Percentiles rank a stretch among this genome's conserved stretches.
These are phyloP conservation scores for Puccinia coronata DNA, from an alignment of 1,284 basidiomycete genomes.

Conservation along the genomic window DNA sequence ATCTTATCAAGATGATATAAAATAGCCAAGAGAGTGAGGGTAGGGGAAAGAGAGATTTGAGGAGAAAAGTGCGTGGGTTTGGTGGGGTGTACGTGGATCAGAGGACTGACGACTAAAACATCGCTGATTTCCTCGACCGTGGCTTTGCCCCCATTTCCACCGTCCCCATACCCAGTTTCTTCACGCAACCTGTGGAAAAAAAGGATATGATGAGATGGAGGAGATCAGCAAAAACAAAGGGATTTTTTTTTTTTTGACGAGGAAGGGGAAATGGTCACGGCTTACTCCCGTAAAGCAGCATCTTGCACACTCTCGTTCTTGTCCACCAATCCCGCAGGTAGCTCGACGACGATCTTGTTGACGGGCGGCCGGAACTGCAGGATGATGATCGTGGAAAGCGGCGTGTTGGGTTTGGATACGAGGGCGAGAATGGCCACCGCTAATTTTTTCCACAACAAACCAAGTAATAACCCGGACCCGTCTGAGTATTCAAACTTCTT, in stretches of 20 bases:
- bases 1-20: not conserved
- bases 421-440: conserved; percentile 57
- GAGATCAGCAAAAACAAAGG: not conserved
- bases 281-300: conserved; percentile 55
- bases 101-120: conserved; percentile 51
- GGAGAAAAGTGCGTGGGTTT: too few species aligned
- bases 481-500: too few species aligned
- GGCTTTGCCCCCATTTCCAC: conserved; percentile 53
- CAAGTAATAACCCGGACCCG: not conserved
- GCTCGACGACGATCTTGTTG: conserved; percentile 55
- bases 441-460: not conserved
- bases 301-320: conserved; percentile 55
- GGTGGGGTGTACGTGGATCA: too few species aligned
- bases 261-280: conserved; percentile 25
- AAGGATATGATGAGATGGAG: not conserved
- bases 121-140: conserved; percentile 53
- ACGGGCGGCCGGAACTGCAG: conserved; percentile 49
- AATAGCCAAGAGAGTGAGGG: not conserved
- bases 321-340: conserved; percentile 58
- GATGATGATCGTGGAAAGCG: conserved; percentile 56
- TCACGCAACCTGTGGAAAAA: conserved; percentile 52
- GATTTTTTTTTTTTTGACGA: too few species aligned
- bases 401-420: conserved; percentile 54
- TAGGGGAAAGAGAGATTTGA: too few species aligned
- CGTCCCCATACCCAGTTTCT: conserved; percentile 57